Percentiles rank a stretch among this genome's conserved stretches.
Conservation (phyloP, 768 basidiomycete species). For the Wakefieldia striispora region DNA sequence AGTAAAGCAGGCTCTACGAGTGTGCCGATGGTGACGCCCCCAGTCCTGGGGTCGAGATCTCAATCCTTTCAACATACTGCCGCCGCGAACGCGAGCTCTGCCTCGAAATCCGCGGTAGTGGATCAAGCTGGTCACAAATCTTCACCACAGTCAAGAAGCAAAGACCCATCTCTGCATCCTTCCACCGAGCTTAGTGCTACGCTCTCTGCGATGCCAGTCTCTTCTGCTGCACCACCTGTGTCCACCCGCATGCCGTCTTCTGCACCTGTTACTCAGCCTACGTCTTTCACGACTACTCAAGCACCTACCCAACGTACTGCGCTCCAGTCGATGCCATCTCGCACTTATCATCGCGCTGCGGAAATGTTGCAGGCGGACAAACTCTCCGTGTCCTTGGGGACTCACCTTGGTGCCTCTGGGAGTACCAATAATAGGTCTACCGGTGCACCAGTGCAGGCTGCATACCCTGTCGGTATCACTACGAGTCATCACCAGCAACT, state of each 20-base stretch:
- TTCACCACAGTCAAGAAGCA: conserved; percentile 23
- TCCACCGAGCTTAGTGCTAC: conserved; percentile 6
- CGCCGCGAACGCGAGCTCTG: not conserved
- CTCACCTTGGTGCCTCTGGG: not conserved
- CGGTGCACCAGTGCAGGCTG: conserved; percentile 5
- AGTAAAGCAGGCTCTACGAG: conserved; percentile 9
- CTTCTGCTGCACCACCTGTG: conserved; percentile 1
- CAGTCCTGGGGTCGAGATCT: conserved; percentile 8
- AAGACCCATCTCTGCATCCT: conserved; percentile 16
- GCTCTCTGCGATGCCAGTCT: conserved; percentile 10
- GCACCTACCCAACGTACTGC: conserved; percentile 18
- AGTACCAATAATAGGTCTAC: conserved; percentile 13
- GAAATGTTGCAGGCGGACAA: conserved; percentile 24
- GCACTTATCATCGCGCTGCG: conserved; percentile 22
- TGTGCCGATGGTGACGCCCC: conserved; percentile 1
- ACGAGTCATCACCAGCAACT: conserved; percentile 14
- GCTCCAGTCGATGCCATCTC: conserved; percentile 19
- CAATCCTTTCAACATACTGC: conserved; percentile 7
- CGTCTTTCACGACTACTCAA: conserved; percentile 7
- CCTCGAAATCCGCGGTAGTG: conserved; percentile 4
- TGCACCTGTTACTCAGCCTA: conserved; percentile 22
- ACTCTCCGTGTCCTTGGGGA: conserved; percentile 4
- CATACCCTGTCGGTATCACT: not conserved
- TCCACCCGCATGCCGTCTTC: conserved; percentile 20
- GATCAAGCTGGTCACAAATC: conserved; percentile 12